A percentile compares a stretch with the other conserved stretches of the same genome.
These are phyloP conservation scores for Solanum okadae DNA, from an alignment of 257 asterid genomes.

Conservation along the genomic window DNA sequence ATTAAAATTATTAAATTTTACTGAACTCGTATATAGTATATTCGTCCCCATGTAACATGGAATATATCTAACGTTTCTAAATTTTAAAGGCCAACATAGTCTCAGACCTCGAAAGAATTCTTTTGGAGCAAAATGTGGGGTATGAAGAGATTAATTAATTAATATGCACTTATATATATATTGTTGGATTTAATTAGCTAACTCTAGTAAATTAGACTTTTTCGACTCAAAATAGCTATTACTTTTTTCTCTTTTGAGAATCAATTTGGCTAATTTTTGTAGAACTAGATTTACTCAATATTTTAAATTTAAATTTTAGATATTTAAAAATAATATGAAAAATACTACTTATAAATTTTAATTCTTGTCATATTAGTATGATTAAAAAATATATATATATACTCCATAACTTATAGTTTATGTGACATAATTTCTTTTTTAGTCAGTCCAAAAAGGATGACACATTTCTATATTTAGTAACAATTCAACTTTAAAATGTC, in stretches of 20 bases:
- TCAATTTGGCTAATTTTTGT: neutral
- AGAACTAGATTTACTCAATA: neutral
- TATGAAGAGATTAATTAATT: neutral
- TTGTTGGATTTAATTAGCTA: neutral
- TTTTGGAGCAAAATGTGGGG: neutral
- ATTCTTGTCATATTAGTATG: neutral
- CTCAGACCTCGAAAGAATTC: neutral
- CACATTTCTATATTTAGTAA: too few relatives aligned
- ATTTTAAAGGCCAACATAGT: neutral
- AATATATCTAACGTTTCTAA: neutral
- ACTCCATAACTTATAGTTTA: too few relatives aligned
- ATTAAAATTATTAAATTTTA: neutral
- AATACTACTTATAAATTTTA: neutral
- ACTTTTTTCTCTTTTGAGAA: fast-evolving
- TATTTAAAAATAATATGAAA: neutral
- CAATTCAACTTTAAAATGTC: too few relatives aligned
- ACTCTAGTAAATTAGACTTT: neutral
- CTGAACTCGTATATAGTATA: neutral
- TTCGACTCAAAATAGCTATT: neutral
- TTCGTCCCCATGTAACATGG: neutral
- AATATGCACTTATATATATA: neutral
- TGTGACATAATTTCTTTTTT: too few relatives aligned
- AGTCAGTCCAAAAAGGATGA: too few relatives aligned
- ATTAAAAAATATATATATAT: too few relatives aligned
- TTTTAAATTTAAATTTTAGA: neutral